Evolutionary conservation across 2,329 filamentous ascomycete species (phyloP), one percentile per base, ranked within the genome.

Genomic region (Colletotrichum sp.): DNA sequence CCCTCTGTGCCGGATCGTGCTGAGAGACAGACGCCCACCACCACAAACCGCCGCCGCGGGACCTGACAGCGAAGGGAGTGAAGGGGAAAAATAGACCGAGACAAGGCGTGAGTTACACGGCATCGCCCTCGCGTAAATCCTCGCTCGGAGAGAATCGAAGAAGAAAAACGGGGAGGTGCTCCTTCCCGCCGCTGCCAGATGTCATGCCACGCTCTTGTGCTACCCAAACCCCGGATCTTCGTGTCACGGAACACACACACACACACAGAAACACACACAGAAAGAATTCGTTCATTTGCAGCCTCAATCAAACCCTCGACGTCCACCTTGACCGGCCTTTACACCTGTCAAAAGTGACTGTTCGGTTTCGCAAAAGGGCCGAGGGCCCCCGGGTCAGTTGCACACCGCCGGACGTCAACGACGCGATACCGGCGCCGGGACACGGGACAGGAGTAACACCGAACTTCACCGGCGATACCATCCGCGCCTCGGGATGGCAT

Each of bases 211-310:
- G 56, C 67, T 62, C 28, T 52, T 52, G 67, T 70, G 36, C 34
- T 15, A 70, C 67, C 67, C 67, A 70, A 70, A 70, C 67, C 67
- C 67, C 56, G 67, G 67, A 62, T 70, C 66, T 69, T 69, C 65
- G 66, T 68, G 66, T 18, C 10, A 68, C 66, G 66, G 32, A 68
- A 68, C 66, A 68, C 52, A 26, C 16, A 26, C n/a, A 64, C 38
- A 48, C 9, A 52, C 10, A 13, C 38, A 9, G 34, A 36, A 36
- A 16, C 36, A 43, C 36, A 3, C 43, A 52, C 43, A 52, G 43
- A 52, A 52, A 52, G n/a, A 18, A n/a, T 18, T 18, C 12, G n/a
- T 28, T 24, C 26, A 28, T 52, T 52, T 52, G 16, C 43, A 67
- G 43, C 65, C 65, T 67, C 28, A 67, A 67, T 16, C 2, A 48